Base-by-base conservation (phyloP, 139 green algal genomes). In the Auxenochlorella pyrenoidosa region DNA sequence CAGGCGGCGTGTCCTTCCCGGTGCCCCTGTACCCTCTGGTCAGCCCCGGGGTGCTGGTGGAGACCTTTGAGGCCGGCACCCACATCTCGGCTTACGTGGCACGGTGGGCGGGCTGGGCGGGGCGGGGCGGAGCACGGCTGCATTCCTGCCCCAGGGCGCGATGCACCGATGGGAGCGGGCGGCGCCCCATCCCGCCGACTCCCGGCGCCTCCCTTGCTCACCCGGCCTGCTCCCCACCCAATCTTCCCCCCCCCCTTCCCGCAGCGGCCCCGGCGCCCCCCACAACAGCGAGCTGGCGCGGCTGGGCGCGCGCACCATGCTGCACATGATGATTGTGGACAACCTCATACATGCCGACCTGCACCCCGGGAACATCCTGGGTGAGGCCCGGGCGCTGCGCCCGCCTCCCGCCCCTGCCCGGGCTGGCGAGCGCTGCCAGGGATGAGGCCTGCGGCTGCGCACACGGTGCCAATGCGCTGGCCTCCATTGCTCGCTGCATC, bases 341-440 rank as follows among this genome's bases (percentile, higher is more conserved):
- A 99, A 99, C 93, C 95, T 99, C 51, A 95, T 99, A 28, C 98
- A 99, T 90, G 95, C 95, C 1, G 98, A 99, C 88, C 90, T 99
- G 66, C 86, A 89, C 78, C 86, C 86, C 16, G 86, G 96, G 73
- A 98, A 98, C 92, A 98, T 98, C 85, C 90, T 98, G 34, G 96
- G 79, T 85, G 60, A 36, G 75, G 10, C 16, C 15, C 28, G 1
- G 28, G 63, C 24, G 59, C 59, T 28, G 59, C 24, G 59, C 59
- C 10, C 10, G 47, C 47, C 10, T n/a, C n/a, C 47, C 10, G 47
- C 47, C 47, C 47, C 8, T 54, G 47, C 47, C 10, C 8, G 47
- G 47, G 47, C 15, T 68, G 22, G 22, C 18, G 21, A 26, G 22
- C 15, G 47, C 68, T 75, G 68, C n/a, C n/a, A n/a, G n/a, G n/a